Percentiles rank a stretch among this genome's conserved stretches.
These are phyloP conservation scores for Pleurotus tuber-regium DNA, from an alignment of 768 basidiomycete genomes.

Conservation along the genomic window DNA sequence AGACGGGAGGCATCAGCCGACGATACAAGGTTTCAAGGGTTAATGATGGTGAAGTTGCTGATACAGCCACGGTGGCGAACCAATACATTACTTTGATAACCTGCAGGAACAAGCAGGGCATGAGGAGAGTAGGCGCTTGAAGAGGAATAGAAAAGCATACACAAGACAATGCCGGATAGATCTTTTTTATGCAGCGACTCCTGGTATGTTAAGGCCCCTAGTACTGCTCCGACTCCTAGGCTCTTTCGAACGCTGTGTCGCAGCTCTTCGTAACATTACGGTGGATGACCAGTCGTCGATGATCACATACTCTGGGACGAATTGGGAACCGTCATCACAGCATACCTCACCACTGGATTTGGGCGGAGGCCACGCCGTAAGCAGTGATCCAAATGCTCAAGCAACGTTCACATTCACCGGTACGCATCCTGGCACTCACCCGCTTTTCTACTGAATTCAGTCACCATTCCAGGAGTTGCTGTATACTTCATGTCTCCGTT, in stretches of 20 bases:
- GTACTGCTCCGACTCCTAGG: background rate
- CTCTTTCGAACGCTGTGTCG: background rate
- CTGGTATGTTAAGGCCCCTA: background rate
- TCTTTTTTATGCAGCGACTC: too few species aligned
- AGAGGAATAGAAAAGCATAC: too few species aligned
- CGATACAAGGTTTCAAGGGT: too few species aligned
- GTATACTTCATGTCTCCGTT: conserved; percentile 12
- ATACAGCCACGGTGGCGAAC: too few species aligned
- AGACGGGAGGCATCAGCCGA: too few species aligned
- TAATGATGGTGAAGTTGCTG: too few species aligned
- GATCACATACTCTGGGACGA: background rate
- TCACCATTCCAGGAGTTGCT: conserved; percentile 12
- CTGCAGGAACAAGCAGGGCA: too few species aligned
- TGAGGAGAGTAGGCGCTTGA: too few species aligned
- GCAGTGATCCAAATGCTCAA: conserved; percentile 1
- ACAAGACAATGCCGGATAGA: too few species aligned
- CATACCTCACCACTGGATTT: conserved; percentile 9
- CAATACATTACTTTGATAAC: too few species aligned
- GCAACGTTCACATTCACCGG: conserved; percentile 15
- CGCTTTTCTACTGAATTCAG: background rate
- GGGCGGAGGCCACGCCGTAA: conserved; percentile 11
- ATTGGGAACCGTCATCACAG: background rate
- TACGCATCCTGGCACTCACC: conserved; percentile 2
- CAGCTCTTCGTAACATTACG: background rate
- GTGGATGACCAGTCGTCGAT: background rate